Base-by-base conservation (phyloP, 805 yeast species). In the Suhomyces pyralidae region DNA sequence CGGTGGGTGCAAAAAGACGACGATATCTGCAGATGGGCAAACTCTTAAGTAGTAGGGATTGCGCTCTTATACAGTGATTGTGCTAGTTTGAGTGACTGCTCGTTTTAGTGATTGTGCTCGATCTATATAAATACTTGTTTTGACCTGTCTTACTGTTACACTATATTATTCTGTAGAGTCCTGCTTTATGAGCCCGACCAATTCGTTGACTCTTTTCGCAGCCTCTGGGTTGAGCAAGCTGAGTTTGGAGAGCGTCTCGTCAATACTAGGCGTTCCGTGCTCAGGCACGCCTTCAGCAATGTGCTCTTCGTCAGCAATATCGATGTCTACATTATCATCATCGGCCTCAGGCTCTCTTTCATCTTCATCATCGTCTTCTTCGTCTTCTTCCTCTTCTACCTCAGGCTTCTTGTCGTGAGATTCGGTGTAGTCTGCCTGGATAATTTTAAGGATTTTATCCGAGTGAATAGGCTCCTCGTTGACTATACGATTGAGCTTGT, bases 401-500 rank as follows among this genome's bases (percentile, higher is more conserved):
- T 46, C 55, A 9, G 54, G 56, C 17, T 57, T 61, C 34, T 62
- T 64, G 22, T 57, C 59, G 9, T 50, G 68, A 49, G 62, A 67
- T 40, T 55, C 62, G 40, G 64, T 64, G 58, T 65, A 70, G 49
- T 74, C 73, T 7, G 74, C 65, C n/a, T 59, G 66, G 30, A 73
- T 61, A 55, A 86, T 76, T 51, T 77, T 77, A 10, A 71, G 69
- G 52, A 76, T 68, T 61, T 72, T 74, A 45, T 58, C 67, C 46
- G 64, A 61, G 57, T 80, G 78, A 54, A 84, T 58, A 34, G 76
- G 65, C 62, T 74, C 73, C 57, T 82, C 78, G 69, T 68, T 80
- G 68, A 80, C 81, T 46, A 88, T 67, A 55, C 84, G 80, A 19
- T 81, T 80, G 51, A 91, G 69, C 64, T 90, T 91, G 60, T 87